Evolutionary conservation across 441 rosid genomes (phyloP).

Genomic region (Theobroma grandiflorum): DNA sequence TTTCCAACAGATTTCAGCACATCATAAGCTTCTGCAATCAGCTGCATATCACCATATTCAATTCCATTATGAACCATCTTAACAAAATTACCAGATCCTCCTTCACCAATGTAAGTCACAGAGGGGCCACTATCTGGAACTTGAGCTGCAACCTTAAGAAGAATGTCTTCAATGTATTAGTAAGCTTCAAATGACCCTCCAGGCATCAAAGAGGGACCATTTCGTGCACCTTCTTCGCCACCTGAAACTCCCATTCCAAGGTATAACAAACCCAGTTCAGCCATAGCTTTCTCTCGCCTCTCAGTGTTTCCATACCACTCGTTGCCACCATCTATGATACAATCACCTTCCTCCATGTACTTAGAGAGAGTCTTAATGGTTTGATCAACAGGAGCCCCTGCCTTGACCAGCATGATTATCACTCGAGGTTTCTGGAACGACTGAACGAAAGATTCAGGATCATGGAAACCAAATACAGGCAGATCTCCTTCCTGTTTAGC

Average conservation of each 20-base stretch:
- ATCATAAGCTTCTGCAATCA: constrained; percentile 91
- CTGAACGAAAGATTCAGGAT: constrained; percentile 76
- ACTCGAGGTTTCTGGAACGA: constrained; percentile 93
- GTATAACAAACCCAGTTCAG: constrained; percentile 79
- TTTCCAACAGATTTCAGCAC: constrained; percentile 86
- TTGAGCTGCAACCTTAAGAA: constrained; percentile 94
- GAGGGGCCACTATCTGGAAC: constrained; percentile 93
- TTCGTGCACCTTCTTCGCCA: constrained; percentile 95
- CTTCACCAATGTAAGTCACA: constrained; percentile 83
- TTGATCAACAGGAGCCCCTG: constrained; percentile 91
- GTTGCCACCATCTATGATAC: constrained; percentile 94
- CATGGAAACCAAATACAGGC: constrained; percentile 85
- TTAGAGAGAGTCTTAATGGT: constrained; percentile 86
- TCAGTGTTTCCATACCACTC: constrained; percentile 98
- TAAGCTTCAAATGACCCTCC: constrained; percentile 95
- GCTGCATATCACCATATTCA: constrained; percentile 97
- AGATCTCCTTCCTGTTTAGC: constrained; percentile 87
- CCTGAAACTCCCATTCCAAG: constrained; percentile 99
- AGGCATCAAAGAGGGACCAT: constrained; percentile 97
- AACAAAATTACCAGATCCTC: constrained; percentile 95
- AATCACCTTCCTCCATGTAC: constrained; percentile 87
- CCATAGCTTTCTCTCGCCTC: constrained; percentile 80
- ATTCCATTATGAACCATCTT: constrained; percentile 96
- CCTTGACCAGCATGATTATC: constrained; percentile 92
- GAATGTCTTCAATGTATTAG: constrained; percentile 87